These are phyloP conservation scores for Pseudopithomyces chartarum DNA, from an alignment of 2,329 filamentous ascomycete species.

Conservation along the genomic window DNA sequence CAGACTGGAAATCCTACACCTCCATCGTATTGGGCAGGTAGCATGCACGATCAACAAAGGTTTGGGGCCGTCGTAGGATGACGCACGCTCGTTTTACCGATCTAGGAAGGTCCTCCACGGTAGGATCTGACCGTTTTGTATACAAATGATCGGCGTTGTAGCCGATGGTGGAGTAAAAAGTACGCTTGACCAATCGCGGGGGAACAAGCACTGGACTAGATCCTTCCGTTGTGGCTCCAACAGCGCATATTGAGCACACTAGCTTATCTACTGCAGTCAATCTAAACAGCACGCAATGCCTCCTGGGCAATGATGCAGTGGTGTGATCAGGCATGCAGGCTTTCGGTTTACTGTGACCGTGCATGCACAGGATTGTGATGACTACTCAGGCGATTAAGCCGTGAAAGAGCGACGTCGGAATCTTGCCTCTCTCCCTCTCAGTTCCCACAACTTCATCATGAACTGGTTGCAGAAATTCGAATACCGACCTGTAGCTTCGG, in stretches of 20 bases:
- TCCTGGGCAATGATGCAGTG: neutral
- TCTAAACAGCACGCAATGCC: neutral
- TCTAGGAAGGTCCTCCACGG: neutral
- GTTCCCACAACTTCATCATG: neutral
- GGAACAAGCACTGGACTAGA: neutral
- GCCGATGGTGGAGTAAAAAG: neutral
- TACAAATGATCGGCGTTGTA: neutral
- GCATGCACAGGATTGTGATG: neutral
- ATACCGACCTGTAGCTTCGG: conserved; percentile 1
- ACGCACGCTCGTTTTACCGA: neutral
- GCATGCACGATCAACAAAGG: neutral
- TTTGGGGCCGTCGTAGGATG: too few species aligned
- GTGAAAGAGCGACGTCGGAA: neutral
- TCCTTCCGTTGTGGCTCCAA: neutral
- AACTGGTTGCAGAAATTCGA: conserved; percentile 2
- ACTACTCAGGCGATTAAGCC: neutral
- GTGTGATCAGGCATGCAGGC: neutral
- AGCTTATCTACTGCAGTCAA: neutral
- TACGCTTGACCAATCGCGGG: neutral
- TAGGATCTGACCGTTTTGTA: neutral
- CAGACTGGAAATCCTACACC: neutral
- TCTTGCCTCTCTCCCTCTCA: neutral
- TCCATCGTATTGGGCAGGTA: neutral
- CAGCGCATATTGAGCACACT: neutral
- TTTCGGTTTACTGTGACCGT: neutral